Percentiles rank a stretch among this genome's conserved stretches.
phyloP scores from a whole-genome alignment of 177 flowering plant species.

The Vitis hybrid region DNA sequence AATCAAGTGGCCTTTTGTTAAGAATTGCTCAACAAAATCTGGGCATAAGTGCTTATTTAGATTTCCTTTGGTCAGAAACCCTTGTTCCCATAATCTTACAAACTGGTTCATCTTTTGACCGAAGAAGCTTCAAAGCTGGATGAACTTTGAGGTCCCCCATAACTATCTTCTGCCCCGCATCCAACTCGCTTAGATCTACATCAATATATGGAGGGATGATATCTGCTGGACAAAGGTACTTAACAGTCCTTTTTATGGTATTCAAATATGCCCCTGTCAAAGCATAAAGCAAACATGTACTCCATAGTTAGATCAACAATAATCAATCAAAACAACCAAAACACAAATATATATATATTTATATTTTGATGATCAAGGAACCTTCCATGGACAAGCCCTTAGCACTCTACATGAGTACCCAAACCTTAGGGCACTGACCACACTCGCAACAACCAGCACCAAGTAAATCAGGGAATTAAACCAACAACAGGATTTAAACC shows the following conservation, averaged over 20 bases:
- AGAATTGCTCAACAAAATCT: background rate
- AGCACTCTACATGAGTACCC: no score
- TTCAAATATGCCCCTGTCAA: constrained; percentile 75
- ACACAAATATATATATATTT: background rate
- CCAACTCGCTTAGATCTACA: constrained; percentile 93
- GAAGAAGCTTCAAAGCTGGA: constrained; percentile 72
- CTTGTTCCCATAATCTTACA: constrained; percentile 73
- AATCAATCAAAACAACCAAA: background rate
- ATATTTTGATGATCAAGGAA: no score
- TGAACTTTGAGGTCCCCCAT: constrained; percentile 87
- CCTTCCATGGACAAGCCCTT: no score
- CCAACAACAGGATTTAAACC: no score
- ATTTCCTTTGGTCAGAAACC: constrained; percentile 55
- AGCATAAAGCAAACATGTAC: no score
- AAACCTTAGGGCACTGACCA: no score
- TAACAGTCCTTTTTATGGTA: constrained; percentile 77
- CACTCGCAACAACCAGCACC: no score
- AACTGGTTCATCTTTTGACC: constrained; percentile 59
- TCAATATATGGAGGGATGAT: constrained; percentile 93
- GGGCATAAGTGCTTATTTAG: constrained; percentile 24
- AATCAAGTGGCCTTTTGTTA: no score
- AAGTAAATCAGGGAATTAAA: no score
- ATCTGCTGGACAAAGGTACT: constrained; percentile 88
- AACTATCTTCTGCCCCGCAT: constrained; percentile 78
- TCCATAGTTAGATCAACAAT: background rate